Evolutionary conservation across 257 asterid genomes (phyloP).

Genomic region (Marsdenia floribunda): DNA sequence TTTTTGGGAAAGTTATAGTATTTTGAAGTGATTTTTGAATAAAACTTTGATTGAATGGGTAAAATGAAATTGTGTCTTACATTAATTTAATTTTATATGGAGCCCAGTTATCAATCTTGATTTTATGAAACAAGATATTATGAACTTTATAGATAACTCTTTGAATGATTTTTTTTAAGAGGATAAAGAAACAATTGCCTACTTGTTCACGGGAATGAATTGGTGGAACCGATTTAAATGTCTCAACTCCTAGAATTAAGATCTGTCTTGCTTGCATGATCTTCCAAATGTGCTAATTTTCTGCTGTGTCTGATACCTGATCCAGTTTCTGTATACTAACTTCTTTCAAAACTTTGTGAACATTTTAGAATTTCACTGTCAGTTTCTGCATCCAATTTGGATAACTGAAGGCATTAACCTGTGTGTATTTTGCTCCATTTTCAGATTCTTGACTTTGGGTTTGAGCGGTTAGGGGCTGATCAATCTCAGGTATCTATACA

Average conservation of each 20-base stretch:
- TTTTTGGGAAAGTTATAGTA: not conserved
- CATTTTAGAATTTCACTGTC: not conserved
- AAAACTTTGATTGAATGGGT: not conserved
- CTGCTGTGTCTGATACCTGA: not conserved
- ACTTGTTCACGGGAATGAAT: not conserved
- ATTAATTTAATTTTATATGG: not conserved
- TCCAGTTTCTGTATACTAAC: not conserved
- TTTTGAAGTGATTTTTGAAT: not conserved
- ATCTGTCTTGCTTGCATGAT: not conserved
- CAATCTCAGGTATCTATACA: constrained; percentile 67
- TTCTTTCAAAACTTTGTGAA: not conserved
- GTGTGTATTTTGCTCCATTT: constrained; percentile 29
- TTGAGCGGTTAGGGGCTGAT: constrained; percentile 95
- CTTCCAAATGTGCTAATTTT: not conserved
- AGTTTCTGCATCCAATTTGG: constrained; percentile 2
- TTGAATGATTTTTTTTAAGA: not conserved
- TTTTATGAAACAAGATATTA: not conserved
- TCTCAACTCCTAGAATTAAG: not conserved
- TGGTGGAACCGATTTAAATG: not conserved
- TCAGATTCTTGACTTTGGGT: constrained; percentile 93
- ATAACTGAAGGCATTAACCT: constrained; percentile 15
- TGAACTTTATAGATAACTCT: not conserved
- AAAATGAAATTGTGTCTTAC: not conserved
- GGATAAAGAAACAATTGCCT: not conserved
- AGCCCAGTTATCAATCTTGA: not conserved